Evolutionary conservation across 2,329 filamentous ascomycete species (phyloP).

Genomic region (Ophiostoma pallidulum): DNA sequence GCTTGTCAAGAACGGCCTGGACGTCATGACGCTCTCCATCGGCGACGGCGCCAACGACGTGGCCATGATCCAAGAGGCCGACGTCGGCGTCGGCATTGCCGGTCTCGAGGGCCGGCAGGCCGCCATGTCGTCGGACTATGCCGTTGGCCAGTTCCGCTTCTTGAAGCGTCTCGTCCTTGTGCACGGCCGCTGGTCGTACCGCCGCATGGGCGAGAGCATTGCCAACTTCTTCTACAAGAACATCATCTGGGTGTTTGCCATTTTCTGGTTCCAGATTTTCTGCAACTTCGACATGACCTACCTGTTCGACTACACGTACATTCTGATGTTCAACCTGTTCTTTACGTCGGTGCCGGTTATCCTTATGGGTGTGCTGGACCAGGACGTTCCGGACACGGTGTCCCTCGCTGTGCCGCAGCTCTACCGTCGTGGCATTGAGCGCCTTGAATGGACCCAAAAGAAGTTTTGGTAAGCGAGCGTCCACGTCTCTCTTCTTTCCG

Average conservation of each 20-base stretch:
- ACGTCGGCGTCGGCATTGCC: slow-evolving; percentile 93
- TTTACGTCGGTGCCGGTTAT: slow-evolving; percentile 94
- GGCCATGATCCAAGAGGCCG: slow-evolving; percentile 94
- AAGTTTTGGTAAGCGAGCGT: slow-evolving; percentile 76
- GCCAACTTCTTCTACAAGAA: slow-evolving; percentile 99
- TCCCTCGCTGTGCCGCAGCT: slow-evolving; percentile 91
- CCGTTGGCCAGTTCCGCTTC: slow-evolving; percentile 88
- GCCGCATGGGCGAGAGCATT: slow-evolving; percentile 82
- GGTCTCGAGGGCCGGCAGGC: slow-evolving; percentile 88
- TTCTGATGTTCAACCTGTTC: slow-evolving; percentile 89
- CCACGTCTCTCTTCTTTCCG: not conserved
- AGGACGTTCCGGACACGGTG: slow-evolving; percentile 90
- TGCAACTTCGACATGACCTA: slow-evolving; percentile 95
- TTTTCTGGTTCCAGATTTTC: slow-evolving; percentile 97
- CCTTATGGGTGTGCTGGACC: slow-evolving; percentile 92
- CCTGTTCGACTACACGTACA: slow-evolving; percentile 96
- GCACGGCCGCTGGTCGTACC: slow-evolving; percentile 94
- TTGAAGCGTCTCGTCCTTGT: slow-evolving; percentile 77
- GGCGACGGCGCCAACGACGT: slow-evolving; percentile 94
- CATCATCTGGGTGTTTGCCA: slow-evolving; percentile 90
- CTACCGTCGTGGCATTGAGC: slow-evolving; percentile 90
- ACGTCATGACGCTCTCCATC: slow-evolving; percentile 92
- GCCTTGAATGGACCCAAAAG: slow-evolving; percentile 86
- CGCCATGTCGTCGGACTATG: slow-evolving; percentile 93
- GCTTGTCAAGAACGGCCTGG: slow-evolving; percentile 89